Evolutionary conservation across 2,329 filamentous ascomycete species (phyloP), one percentile per base, ranked within the genome.

Genomic region (Sclerotinia spermophila): DNA sequence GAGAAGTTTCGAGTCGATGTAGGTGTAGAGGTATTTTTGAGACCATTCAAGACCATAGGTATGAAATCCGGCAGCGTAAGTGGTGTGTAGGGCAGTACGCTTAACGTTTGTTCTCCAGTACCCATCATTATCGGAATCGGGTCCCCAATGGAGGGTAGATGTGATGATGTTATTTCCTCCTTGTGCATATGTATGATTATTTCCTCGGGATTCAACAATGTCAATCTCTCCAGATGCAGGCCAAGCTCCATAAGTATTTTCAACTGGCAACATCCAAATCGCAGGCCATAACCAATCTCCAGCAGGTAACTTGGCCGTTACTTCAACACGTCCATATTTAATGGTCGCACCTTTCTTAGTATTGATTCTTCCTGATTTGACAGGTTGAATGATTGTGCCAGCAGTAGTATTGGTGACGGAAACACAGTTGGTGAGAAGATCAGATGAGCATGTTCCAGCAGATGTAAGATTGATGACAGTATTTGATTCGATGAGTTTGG

Each of bases 201-300:
- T 96, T 72, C 93, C 93, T 70, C 93, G 91, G 40, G 89, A 89
- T 81, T 96, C 92, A 77, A 89, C 83, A 69, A 96, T 92, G 79
- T 96, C 93, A 67, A 96, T 96, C 81, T 96, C 92, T 60, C 93
- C 93, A 13, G 91, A 94, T 11, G 83, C 81, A 1, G 93, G 93
- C 93, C 93, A 96, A 1, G 85, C 77, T 1, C 93, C 93, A 79
- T 96, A 96, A 0, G 83, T 89, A 68, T 89, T 84, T 58, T 90
- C 84, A 61, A 87, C 88, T 1, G 93, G 93, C 83, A 96, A 84
- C 91, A 96, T 92, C 91, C 92, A 94, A 77, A 96, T 95, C n/a
- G 92, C 92, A 2, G 93, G 93, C 93, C 93, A 96, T 17, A 96
- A 85, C 93, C 93, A 96, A 82, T 96, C 92, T 68, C 93, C 93